Percentiles rank a stretch among this genome's conserved stretches.
phyloP scores from a whole-genome alignment of 1,139 yeast species.

The Schwanniomyces etchellsii region DNA sequence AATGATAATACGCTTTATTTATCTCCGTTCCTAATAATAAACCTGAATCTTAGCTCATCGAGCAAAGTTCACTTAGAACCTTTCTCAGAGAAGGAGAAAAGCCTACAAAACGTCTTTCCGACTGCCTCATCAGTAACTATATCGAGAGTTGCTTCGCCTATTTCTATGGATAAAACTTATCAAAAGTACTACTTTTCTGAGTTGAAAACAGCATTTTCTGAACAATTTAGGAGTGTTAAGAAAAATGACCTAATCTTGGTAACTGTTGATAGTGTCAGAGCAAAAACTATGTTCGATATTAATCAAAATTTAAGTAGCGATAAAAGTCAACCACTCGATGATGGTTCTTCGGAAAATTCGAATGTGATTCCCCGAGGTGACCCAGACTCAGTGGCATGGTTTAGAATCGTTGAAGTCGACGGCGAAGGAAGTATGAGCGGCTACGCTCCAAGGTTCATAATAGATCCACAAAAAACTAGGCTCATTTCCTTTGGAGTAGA shows the following conservation, averaged over 20 bases:
- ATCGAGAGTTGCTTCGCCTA: slow-evolving; percentile 66
- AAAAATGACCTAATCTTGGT: slow-evolving; percentile 70
- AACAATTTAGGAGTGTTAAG: slow-evolving; percentile 50
- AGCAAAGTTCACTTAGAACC: slow-evolving; percentile 27
- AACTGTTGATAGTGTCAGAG: slow-evolving; percentile 65
- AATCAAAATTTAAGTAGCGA: slow-evolving; percentile 11
- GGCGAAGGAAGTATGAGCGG: slow-evolving; percentile 24
- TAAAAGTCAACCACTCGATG: slow-evolving; percentile 19
- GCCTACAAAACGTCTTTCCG: slow-evolving; percentile 20
- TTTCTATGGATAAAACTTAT: slow-evolving; percentile 59
- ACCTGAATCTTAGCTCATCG: slow-evolving; percentile 32
- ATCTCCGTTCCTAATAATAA: slow-evolving; percentile 62
- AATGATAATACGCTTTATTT: slow-evolving; percentile 38
- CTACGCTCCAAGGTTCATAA: slow-evolving; percentile 43
- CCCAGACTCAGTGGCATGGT: slow-evolving; percentile 84
- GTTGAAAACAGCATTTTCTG: slow-evolving; percentile 58
- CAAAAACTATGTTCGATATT: slow-evolving; percentile 51
- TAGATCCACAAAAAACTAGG: slow-evolving; percentile 61
- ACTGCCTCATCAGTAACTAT: slow-evolving; percentile 48
- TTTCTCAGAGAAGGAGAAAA: slow-evolving; percentile 9
- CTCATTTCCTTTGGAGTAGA: slow-evolving; percentile 65
- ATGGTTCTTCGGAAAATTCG: slow-evolving; percentile 18
- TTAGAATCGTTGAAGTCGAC: slow-evolving; percentile 46
- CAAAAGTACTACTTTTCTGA: slow-evolving; percentile 64
- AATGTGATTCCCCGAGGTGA: slow-evolving; percentile 51